Base-by-base conservation (phyloP, 345 rosid species). In the Melastoma malabathricum region DNA sequence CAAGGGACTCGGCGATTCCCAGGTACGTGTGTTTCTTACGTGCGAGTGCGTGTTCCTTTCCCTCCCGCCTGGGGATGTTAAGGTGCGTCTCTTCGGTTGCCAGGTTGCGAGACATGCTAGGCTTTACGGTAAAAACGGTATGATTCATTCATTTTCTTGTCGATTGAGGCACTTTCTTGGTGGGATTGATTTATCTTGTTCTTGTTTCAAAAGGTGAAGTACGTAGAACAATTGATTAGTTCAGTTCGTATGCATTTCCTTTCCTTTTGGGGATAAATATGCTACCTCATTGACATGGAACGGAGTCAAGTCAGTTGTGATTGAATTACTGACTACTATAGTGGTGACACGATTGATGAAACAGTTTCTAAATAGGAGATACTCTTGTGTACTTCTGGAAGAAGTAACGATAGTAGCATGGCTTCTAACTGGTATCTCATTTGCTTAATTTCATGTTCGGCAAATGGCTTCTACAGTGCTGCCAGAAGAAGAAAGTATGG, bases 401-500 rank as follows among this genome's bases (percentile, higher is more conserved):
- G 38, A 29, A 29, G 38, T 2, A 29, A 29, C n/a, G 46, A 12
- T 27, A 22, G 23, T 27, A 18, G 17, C 45, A 18, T 17, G 38
- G 38, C 23, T 39, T 39, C 55, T 49, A 47, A 44, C 44, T 22
- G 46, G 7, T 68, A 64, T 44, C 48, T 66, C 56, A 45, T 44
- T 58, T 44, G 10, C 22, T 34, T 63, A 63, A 52, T 61, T 68
- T 70, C 76, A 72, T 81, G 75, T 65, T 55, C 46, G 34, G 48
- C 53, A 16, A 50, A 23, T 65, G 76, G 59, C 43, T 65, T 63
- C 9, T 10, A 71, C 94, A 92, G 98, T 81, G 61, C 83, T 92
- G 74, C 94, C 90, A 1, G 81, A 82, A 73, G 98, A 92, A 61
- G 70, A 64, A 76, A 84, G 98, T 92, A 81, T 82, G 98, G 65